Conservation (phyloP, 805 yeast genomes). For the Candida argentea region DNA sequence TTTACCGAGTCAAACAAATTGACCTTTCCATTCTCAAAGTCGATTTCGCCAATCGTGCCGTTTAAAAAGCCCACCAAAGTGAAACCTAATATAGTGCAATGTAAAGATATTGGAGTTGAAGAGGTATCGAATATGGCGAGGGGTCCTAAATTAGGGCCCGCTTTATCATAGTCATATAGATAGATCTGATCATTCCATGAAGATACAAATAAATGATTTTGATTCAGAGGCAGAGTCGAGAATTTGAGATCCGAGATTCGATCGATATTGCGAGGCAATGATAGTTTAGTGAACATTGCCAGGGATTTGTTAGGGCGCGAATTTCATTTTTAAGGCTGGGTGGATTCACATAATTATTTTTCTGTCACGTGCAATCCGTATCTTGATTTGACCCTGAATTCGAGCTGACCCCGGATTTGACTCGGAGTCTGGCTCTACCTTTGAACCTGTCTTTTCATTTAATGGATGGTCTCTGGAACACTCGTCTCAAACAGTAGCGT, state of each 20-base stretch:
- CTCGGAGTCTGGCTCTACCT: no score
- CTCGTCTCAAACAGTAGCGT: no score
- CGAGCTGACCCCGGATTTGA: no score
- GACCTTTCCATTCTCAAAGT: constrained; percentile 27
- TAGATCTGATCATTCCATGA: constrained; percentile 49
- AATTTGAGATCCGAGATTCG: constrained; percentile 34
- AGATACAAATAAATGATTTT: constrained; percentile 34
- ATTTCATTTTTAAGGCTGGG: no score
- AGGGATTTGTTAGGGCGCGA: not conserved
- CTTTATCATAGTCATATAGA: constrained; percentile 28
- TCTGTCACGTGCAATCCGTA: no score
- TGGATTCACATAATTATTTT: no score
- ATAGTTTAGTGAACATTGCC: constrained; percentile 8
- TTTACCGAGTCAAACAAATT: constrained; percentile 1
- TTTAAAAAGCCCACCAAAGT: constrained; percentile 43
- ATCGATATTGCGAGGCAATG: constrained; percentile 22
- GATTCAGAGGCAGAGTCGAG: constrained; percentile 13
- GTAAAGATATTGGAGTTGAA: constrained; percentile 23
- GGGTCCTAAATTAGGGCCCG: constrained; percentile 1
- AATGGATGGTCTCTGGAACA: no score
- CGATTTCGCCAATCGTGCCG: constrained; percentile 44
- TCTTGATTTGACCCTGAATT: no score
- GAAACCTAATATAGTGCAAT: constrained; percentile 13
- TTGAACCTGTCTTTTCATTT: no score
- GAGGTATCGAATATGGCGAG: no score